Percentiles rank a stretch among this genome's conserved stretches.
phyloP scores from a whole-genome alignment of 2,329 filamentous ascomycete genomes.

The Fusarium dlaminii region DNA sequence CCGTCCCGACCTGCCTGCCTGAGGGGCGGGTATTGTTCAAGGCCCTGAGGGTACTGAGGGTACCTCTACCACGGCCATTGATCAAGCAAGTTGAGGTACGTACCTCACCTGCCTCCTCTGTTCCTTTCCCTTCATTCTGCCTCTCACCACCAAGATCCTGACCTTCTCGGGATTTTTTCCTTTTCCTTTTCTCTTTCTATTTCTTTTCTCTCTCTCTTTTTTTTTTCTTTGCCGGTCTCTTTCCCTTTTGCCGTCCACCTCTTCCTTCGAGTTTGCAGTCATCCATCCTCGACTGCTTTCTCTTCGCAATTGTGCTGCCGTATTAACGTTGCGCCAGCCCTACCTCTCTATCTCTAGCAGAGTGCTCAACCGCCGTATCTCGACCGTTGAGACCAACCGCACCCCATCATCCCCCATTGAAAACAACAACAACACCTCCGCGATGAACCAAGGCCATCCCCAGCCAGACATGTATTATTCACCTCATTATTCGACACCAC shows the following conservation, averaged over 20 bases:
- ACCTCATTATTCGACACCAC: constrained; percentile 75
- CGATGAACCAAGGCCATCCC: constrained; percentile 79
- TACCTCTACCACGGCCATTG: constrained; percentile 11
- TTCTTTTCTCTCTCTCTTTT: constrained; percentile 36
- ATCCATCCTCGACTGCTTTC: constrained; percentile 62
- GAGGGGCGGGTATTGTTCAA: constrained; percentile 23
- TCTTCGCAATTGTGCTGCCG: constrained; percentile 43
- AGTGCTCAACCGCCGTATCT: not conserved
- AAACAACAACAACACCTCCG: constrained; percentile 46
- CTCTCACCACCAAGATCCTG: constrained; percentile 47
- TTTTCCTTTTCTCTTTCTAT: constrained; percentile 42
- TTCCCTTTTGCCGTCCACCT: constrained; percentile 41
- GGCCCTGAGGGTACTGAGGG: constrained; percentile 37
- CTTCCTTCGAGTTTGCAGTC: constrained; percentile 61
- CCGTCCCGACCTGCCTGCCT: constrained; percentile 38
- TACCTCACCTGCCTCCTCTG: constrained; percentile 44
- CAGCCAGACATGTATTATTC: constrained; percentile 73
- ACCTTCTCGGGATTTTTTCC: constrained; percentile 30
- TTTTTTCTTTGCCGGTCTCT: constrained; percentile 39
- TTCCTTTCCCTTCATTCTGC: constrained; percentile 35
- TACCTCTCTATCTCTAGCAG: not conserved
- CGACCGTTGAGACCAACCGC: not conserved
- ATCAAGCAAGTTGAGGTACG: constrained; percentile 30
- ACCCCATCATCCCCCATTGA: constrained; percentile 9
- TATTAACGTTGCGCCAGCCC: constrained; percentile 15